phyloP scores from a whole-genome alignment of 164 flowering plant species.

The Cinnamomum micranthum region DNA sequence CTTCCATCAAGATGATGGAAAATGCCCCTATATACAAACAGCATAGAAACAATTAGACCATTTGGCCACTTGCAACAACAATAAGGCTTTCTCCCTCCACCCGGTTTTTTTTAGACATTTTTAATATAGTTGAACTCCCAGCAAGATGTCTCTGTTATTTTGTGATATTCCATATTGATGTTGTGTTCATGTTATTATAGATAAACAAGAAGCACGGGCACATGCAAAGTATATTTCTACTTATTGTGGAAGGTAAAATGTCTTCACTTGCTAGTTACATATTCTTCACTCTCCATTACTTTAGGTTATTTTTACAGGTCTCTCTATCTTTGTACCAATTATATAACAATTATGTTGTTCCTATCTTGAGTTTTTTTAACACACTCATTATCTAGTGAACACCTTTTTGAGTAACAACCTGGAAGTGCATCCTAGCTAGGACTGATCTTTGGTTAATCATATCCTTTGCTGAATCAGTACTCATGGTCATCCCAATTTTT shows the following conservation, averaged over 20 bases:
- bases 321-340: background rate
- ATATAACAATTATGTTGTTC: no score
- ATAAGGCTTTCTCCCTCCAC: no score
- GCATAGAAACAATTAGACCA: no score
- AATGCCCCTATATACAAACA: no score
- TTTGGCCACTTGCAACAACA: no score
- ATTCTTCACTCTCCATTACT: background rate
- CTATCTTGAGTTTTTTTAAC: background rate
- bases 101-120: background rate
- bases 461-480: no score
- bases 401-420: no score
- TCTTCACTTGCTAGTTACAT: background rate
- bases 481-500: no score
- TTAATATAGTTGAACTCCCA: background rate
- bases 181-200: constrained; percentile 30
- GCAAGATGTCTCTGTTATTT: background rate
- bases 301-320: background rate
- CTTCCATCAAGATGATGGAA: no score
- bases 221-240: constrained; percentile 81
- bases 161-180: background rate
- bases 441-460: no score
- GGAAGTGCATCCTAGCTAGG: no score
- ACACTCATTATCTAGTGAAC: background rate
- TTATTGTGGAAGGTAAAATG: constrained; percentile 86
- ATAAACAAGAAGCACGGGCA: constrained; percentile 83